A percentile compares a stretch with the other conserved stretches of the same genome.
Evolutionary conservation across 1,139 yeast species (phyloP).

Genomic region (Suhomyces wounanorum): DNA sequence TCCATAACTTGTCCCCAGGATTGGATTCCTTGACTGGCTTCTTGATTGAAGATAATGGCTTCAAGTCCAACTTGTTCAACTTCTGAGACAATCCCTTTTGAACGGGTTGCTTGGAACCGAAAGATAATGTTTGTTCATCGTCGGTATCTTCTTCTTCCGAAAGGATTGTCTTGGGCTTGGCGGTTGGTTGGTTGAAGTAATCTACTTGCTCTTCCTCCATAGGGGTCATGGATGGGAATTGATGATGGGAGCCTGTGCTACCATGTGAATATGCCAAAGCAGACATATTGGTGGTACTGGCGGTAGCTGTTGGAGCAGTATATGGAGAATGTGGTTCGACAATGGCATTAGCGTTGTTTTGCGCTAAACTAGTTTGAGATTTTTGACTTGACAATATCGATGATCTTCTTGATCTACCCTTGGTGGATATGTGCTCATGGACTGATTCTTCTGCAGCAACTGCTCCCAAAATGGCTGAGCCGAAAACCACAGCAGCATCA

Average conservation of each 20-base stretch:
- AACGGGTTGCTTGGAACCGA: constrained; percentile 56
- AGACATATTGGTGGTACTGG: constrained; percentile 57
- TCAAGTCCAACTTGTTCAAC: constrained; percentile 37
- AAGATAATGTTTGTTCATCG: constrained; percentile 52
- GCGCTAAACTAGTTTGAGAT: constrained; percentile 34
- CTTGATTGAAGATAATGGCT: constrained; percentile 34
- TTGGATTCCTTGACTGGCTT: constrained; percentile 23
- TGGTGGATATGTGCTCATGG: constrained; percentile 33
- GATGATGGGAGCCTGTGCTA: constrained; percentile 44
- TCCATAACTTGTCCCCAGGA: constrained; percentile 72
- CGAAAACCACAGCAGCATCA: constrained; percentile 96
- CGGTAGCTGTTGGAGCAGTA: constrained; percentile 73
- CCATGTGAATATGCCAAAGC: constrained; percentile 52
- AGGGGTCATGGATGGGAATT: constrained; percentile 58
- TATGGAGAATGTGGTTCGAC: constrained; percentile 59
- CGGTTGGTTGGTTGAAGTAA: constrained; percentile 44
- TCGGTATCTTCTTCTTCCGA: constrained; percentile 36
- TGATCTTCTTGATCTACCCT: constrained; percentile 43
- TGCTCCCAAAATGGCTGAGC: constrained; percentile 92
- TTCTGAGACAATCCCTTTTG: constrained; percentile 51
- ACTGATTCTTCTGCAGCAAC: constrained; percentile 75
- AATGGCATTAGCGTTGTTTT: constrained; percentile 10
- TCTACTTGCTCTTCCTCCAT: constrained; percentile 47
- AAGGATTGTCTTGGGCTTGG: constrained; percentile 1
- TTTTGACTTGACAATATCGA: constrained; percentile 35